Conservation (phyloP, 2,329 filamentous ascomycete species). For the Emydomyces testavorans region DNA sequence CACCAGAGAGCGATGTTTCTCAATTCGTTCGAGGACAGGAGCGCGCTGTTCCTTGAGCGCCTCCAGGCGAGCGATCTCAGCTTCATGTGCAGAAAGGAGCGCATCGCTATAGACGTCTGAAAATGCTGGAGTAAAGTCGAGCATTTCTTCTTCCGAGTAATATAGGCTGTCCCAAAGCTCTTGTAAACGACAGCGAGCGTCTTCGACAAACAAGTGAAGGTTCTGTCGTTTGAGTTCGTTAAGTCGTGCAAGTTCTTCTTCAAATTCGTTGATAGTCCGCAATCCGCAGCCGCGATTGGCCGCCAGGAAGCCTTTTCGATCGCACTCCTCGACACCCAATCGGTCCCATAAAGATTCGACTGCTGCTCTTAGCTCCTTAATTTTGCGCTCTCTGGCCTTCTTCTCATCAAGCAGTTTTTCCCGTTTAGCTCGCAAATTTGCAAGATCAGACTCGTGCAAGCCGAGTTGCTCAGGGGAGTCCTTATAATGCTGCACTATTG, state of each 20-base stretch:
- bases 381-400: constrained; percentile 62
- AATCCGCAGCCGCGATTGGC: constrained; percentile 83
- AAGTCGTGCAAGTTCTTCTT: constrained; percentile 74
- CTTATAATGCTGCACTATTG: constrained; percentile 79
- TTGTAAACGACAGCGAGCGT: constrained; percentile 78
- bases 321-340: constrained; percentile 67
- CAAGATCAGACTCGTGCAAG: constrained; percentile 75
- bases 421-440: constrained; percentile 57
- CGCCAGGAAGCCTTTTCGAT: constrained; percentile 75
- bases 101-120: constrained; percentile 96
- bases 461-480: constrained; percentile 90
- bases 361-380: constrained; percentile 61
- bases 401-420: constrained; percentile 85
- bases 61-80: constrained; percentile 74
- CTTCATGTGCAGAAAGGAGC: constrained; percentile 84
- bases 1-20: constrained; percentile 70
- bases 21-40: constrained; percentile 69
- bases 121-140: constrained; percentile 93
- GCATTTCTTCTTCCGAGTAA: constrained; percentile 96
- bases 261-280: constrained; percentile 87
- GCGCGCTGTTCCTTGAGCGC: constrained; percentile 74
- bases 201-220: constrained; percentile 88
- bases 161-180: constrained; percentile 91
- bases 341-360: constrained; percentile 88
- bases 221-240: constrained; percentile 94